Base-by-base conservation (phyloP, 192 early-diverging fungal genomes). In the Gamsiella multidivaricata region DNA sequence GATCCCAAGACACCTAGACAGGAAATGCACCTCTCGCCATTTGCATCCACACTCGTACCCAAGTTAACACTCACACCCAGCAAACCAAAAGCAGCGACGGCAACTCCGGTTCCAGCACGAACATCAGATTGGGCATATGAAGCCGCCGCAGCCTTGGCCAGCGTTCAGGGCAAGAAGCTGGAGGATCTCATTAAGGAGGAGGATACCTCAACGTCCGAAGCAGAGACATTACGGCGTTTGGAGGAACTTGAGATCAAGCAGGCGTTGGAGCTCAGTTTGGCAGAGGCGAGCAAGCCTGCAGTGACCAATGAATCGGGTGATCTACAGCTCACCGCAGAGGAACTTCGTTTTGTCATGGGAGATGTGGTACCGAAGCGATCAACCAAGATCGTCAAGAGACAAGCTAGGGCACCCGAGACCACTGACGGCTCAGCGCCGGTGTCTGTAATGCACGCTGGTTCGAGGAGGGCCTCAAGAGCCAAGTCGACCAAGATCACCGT, bases 301-400 rank as follows among this genome's bases (percentile, higher is more conserved):
- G 51, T 41, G 4, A 17, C 51, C 15, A 25, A 12, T 9, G 3
- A 32, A 2, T 6, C 14, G 1, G 57, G 23, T 15, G 59, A 70
- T 28, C 65, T 67, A 14, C 42, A 57, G 33, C 63, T 78, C 37
- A 78, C 65, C 3, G 66, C 74, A 4, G 74, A 78, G 41, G 74
- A 78, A 26, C 12, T 78, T 34, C 74, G 61, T 2, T 78, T 78
- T 64, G 65, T 78, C 8, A 78, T 78, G 74, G 74, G 74, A 0
- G 74, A 69, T 58, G 56, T 78, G 5, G 54, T 37, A 0, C 74
- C 66, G 36, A 78, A 63, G 46, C 32, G 74, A 29, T 78, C 74
- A 15, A 78, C 74, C 57, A 68, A 69, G 45, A 33, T 64, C 34
- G 39, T 43, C 17, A 68, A 55, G 74, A 54, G 74, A 9, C 51